phyloP scores from a whole-genome alignment of 768 basidiomycete genomes.

The Serpula lacrymans region DNA sequence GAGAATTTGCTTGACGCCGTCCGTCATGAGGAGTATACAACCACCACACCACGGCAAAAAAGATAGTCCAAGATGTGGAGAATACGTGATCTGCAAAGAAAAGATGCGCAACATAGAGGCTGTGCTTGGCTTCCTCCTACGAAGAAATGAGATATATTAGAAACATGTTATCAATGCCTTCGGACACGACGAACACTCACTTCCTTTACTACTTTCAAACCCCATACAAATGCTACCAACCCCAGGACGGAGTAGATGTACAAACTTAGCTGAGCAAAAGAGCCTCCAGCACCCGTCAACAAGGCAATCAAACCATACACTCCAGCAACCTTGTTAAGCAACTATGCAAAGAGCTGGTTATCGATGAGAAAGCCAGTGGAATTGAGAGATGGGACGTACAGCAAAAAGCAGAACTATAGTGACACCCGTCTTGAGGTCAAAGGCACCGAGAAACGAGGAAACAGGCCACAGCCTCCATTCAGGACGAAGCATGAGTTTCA shows the following conservation, averaged over 20 bases:
- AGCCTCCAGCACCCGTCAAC: slow-evolving; percentile 86
- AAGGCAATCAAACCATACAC: slow-evolving; percentile 94
- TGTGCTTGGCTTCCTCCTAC: slow-evolving; percentile 89
- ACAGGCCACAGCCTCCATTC: slow-evolving; percentile 84
- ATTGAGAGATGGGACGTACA: slow-evolving; percentile 42
- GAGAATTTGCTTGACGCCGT: slow-evolving; percentile 70
- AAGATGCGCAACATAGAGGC: slow-evolving; percentile 86
- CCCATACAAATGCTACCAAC: slow-evolving; percentile 82
- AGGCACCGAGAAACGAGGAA: slow-evolving; percentile 76
- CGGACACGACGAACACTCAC: slow-evolving; percentile 44
- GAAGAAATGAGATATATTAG: slow-evolving; percentile 10
- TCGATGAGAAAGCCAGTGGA: not conserved
- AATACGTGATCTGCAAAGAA: slow-evolving; percentile 92
- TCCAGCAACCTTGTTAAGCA: slow-evolving; percentile 97
- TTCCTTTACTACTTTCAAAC: slow-evolving; percentile 78
- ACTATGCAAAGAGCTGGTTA: slow-evolving; percentile 36
- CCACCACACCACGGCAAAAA: slow-evolving; percentile 92
- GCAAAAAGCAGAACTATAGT: slow-evolving; percentile 86
- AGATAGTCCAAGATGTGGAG: slow-evolving; percentile 87
- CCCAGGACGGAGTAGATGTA: slow-evolving; percentile 91
- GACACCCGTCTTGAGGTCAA: slow-evolving; percentile 94
- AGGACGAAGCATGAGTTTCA: slow-evolving; percentile 80
- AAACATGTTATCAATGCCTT: slow-evolving; percentile 12
- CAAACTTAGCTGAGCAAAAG: slow-evolving; percentile 86
- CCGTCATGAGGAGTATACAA: slow-evolving; percentile 91